A percentile compares a stretch with the other conserved stretches of the same genome.
Conservation (phyloP, 306 rosid species). For the Vigna radiata region DNA sequence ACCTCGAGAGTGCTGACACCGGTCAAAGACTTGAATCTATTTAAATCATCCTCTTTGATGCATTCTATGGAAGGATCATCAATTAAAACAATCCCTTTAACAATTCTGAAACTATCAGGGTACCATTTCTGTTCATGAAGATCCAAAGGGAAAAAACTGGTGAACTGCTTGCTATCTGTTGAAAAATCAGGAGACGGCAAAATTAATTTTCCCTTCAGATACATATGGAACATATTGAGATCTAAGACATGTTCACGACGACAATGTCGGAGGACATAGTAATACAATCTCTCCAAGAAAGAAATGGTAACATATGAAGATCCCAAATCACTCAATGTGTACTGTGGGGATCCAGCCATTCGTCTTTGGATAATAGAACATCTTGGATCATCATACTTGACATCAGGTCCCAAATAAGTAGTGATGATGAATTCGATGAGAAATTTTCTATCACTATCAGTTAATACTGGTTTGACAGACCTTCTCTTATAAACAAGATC, state of each 20-base stretch:
- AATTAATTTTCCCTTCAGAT: slow-evolving; percentile 59
- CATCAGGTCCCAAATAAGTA: slow-evolving; percentile 76
- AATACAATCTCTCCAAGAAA: slow-evolving; percentile 68
- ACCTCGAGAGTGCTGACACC: slow-evolving; percentile 52
- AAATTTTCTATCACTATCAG: slow-evolving; percentile 52
- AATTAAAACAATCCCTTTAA: slow-evolving; percentile 65
- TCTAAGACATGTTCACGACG: slow-evolving; percentile 44
- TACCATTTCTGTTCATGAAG: slow-evolving; percentile 77
- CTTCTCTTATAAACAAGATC: slow-evolving; percentile 33
- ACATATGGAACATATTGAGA: slow-evolving; percentile 55
- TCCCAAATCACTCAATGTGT: slow-evolving; percentile 56
- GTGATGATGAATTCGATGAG: slow-evolving; percentile 64
- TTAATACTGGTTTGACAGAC: slow-evolving; percentile 22
- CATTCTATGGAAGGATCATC: slow-evolving; percentile 51
- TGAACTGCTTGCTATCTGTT: slow-evolving; percentile 58
- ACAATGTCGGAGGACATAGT: slow-evolving; percentile 58
- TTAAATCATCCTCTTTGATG: slow-evolving; percentile 53
- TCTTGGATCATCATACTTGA: slow-evolving; percentile 53
- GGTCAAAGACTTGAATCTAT: slow-evolving; percentile 61
- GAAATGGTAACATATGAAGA: slow-evolving; percentile 66
- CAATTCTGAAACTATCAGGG: slow-evolving; percentile 67
- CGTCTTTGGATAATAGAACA: slow-evolving; percentile 55
- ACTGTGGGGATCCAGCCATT: slow-evolving; percentile 47
- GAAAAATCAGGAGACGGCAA: slow-evolving; percentile 41
- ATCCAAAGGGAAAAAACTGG: slow-evolving; percentile 62